Base-by-base conservation (phyloP, 805 yeast genomes). In the Wickerhamiella vanderwaltii region DNA sequence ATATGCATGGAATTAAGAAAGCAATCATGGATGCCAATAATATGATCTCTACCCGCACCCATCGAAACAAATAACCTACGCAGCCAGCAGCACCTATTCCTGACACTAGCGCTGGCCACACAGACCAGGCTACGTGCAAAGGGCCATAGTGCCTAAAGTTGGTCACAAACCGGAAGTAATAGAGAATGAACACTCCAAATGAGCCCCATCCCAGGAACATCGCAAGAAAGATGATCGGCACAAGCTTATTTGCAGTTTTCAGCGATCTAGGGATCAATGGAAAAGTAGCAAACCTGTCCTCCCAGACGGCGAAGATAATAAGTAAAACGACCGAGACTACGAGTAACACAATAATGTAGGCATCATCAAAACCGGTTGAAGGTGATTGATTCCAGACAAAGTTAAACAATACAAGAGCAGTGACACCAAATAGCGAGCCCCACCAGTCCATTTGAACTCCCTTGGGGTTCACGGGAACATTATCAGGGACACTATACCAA, bases 371-470 rank as follows among this genome's bases (percentile, higher is more conserved):
- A 16, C 87, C 84, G 2, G 63, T 77, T 4, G 71, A 66, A 0
- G 88, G 83, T 2, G 80, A 88, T 55, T 82, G 86, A 51, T 77
- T 80, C 75, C 84, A 74, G 2, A 73, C 73, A 54, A 80, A 75
- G 49, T 77, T 79, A 55, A 82, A 64, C 25, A 81, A 54, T 2
- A 79, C 65, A 36, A 82, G 57, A 0, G 83, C 84, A 5, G 61
- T 44, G 4, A 80, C 69, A 3, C 83, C 87, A 11, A 72, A 45
- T 0, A 60, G 13, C 0, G 79, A 63, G n/a, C 85, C 85, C 5
- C 58, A 43, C 60, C 68, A 65, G 51, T 74, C 78, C 60, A 73
- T 40, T 13, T 18, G 7, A n/a, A 40, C 43, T 6, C 34, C 20
- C 9, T 33, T 25, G 16, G 22, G 60, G 17, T 34, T 31, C 5